Evolutionary conservation across 805 yeast species (phyloP).

Genomic region (Candida argentea): DNA sequence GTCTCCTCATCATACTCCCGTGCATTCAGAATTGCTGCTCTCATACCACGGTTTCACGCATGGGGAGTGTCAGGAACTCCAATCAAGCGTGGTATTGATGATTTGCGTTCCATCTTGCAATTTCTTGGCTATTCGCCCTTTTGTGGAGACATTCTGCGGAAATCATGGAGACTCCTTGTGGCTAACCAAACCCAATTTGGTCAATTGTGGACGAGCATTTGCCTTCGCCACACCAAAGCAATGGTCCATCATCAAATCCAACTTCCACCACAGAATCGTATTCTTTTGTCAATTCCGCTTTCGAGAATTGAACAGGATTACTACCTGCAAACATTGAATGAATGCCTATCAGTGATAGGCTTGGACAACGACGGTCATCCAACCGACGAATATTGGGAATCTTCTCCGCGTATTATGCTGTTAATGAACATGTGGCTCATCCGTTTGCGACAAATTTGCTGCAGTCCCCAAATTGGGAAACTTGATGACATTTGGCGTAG

Average conservation of each 20-base stretch:
- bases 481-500: constrained; percentile 12
- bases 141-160: constrained; percentile 27
- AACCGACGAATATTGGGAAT: constrained; percentile 37
- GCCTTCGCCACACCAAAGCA: constrained; percentile 75
- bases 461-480: constrained; percentile 55
- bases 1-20: constrained; percentile 62
- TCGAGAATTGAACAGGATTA: constrained; percentile 78
- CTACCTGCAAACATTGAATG: constrained; percentile 53
- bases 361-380: constrained; percentile 45
- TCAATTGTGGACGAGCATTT: constrained; percentile 41
- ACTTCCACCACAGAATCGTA: constrained; percentile 70
- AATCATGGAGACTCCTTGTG: constrained; percentile 28
- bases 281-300: constrained; percentile 63
- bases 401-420: constrained; percentile 28
- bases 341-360: constrained; percentile 50
- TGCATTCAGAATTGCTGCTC: constrained; percentile 70
- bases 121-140: constrained; percentile 67
- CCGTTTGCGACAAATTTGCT: constrained; percentile 67
- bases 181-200: constrained; percentile 10
- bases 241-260: constrained; percentile 70
- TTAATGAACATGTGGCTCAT: constrained; percentile 62
- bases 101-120: constrained; percentile 59
- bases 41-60: constrained; percentile 77
- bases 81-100: constrained; percentile 53
- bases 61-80: constrained; percentile 99